phyloP scores from a whole-genome alignment of 192 early-diverging fungal species.

The Dissophora globulifera region DNA sequence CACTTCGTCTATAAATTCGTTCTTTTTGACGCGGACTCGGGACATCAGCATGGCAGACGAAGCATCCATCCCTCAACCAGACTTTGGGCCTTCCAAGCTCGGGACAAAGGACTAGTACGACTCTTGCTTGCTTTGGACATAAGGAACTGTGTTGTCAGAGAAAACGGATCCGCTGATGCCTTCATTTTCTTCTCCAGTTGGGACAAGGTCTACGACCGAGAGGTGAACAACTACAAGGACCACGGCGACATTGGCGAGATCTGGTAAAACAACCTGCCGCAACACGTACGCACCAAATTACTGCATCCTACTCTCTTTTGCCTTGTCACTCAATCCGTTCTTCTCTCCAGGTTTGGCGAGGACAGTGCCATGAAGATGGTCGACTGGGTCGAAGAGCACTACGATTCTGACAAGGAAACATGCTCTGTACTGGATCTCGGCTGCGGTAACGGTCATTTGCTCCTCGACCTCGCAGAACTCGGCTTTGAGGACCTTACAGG shows the following conservation, averaged over 20 bases:
- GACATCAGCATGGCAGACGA: constrained; percentile 27
- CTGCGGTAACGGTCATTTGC: constrained; percentile 92
- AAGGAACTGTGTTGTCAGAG: too few species aligned
- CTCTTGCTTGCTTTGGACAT: not conserved
- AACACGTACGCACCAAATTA: not conserved
- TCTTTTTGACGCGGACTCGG: too few species aligned
- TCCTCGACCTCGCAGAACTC: constrained; percentile 76
- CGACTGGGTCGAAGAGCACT: constrained; percentile 74
- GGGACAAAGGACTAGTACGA: constrained; percentile 71
- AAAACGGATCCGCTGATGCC: too few species aligned
- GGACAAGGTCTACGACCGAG: constrained; percentile 85
- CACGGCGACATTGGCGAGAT: constrained; percentile 92
- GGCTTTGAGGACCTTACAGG: constrained; percentile 81
- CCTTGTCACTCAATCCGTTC: not conserved
- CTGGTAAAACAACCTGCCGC: constrained; percentile 63
- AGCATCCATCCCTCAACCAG: constrained; percentile 35
- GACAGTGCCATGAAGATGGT: constrained; percentile 87
- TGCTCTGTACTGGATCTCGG: constrained; percentile 83
- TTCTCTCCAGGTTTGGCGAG: constrained; percentile 79
- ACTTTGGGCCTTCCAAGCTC: constrained; percentile 64
- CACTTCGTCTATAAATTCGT: too few species aligned
- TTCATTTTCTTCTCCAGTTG: constrained; percentile 76
- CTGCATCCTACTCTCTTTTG: too few species aligned
- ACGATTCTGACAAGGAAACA: constrained; percentile 30
- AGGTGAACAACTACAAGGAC: constrained; percentile 83